Evolutionary conservation across 768 basidiomycete genomes (phyloP).

Genomic region (Lactarius sanguifluus): DNA sequence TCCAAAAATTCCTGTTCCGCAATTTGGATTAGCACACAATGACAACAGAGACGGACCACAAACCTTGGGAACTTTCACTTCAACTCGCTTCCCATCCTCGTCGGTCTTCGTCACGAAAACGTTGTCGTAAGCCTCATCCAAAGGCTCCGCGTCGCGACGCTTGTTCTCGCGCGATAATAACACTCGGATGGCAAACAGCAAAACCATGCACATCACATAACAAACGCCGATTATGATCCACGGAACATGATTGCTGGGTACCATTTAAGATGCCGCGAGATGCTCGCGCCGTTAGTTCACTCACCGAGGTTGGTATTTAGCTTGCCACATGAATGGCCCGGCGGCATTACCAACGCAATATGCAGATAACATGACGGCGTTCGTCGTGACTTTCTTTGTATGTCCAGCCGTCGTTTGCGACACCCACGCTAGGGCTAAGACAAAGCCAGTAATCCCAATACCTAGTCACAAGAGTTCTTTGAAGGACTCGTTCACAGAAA

Average conservation of each 20-base stretch:
- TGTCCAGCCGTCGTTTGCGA: constrained; percentile 66
- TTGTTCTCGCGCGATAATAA: constrained; percentile 61
- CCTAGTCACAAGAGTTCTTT: constrained; percentile 33
- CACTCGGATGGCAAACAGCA: constrained; percentile 51
- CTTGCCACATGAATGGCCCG: constrained; percentile 79
- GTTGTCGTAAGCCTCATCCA: constrained; percentile 55
- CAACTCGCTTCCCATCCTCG: constrained; percentile 52
- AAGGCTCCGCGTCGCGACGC: constrained; percentile 56
- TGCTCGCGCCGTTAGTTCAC: constrained; percentile 8
- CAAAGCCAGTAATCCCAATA: constrained; percentile 58
- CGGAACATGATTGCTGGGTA: constrained; percentile 63
- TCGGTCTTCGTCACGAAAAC: constrained; percentile 55
- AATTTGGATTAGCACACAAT: constrained; percentile 16
- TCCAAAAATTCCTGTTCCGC: constrained; percentile 62
- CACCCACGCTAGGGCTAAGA: constrained; percentile 64
- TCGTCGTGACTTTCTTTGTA: constrained; percentile 67
- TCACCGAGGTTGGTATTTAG: constrained; percentile 63
- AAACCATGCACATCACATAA: constrained; percentile 51
- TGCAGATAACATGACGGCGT: constrained; percentile 71
- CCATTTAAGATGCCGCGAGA: neutral
- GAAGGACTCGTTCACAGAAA: neutral
- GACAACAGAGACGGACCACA: constrained; percentile 16
- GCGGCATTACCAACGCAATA: constrained; percentile 68
- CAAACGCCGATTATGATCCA: constrained; percentile 76
- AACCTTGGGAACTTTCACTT: constrained; percentile 68